These are phyloP conservation scores for Theobroma cacao DNA, from an alignment of 345 rosid species.

Conservation along the genomic window DNA sequence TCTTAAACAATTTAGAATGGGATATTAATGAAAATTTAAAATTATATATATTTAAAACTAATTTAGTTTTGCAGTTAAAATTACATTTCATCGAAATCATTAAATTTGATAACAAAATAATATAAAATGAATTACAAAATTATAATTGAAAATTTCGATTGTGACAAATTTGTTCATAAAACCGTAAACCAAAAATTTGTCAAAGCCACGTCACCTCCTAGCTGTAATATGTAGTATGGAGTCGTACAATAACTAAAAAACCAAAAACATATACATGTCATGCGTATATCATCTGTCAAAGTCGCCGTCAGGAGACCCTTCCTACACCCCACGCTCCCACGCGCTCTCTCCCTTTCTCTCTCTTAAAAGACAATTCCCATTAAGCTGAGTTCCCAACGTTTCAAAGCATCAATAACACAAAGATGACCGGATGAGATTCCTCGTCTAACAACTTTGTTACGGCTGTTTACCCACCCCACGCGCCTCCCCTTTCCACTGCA, in stretches of 20 bases:
- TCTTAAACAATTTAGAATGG: too few relatives aligned
- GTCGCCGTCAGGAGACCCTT: constrained; percentile 28
- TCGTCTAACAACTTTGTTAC: not conserved
- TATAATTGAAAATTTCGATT: too few relatives aligned
- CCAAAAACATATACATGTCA: not conserved
- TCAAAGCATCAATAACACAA: not conserved
- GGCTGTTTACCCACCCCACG: not conserved
- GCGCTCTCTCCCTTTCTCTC: not conserved
- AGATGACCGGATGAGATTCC: not conserved
- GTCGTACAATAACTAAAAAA: not conserved
- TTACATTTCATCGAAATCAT: too few relatives aligned
- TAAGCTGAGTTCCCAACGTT: constrained; percentile 1
- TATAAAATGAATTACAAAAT: too few relatives aligned
- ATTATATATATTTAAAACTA: too few relatives aligned
- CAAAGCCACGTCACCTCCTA: too few relatives aligned
- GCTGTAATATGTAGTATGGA: not conserved
- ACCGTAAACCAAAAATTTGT: too few relatives aligned
- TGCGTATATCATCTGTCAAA: not conserved
- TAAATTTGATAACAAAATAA: too few relatives aligned
- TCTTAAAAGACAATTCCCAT: not conserved
- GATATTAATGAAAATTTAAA: too few relatives aligned
- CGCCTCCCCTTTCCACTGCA: constrained; percentile 2
- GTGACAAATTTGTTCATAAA: too few relatives aligned
- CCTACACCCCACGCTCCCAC: constrained; percentile 11
- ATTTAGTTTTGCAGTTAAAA: too few relatives aligned